phyloP scores from a whole-genome alignment of 2,329 filamentous ascomycete genomes.

The Amauroascus niger region DNA sequence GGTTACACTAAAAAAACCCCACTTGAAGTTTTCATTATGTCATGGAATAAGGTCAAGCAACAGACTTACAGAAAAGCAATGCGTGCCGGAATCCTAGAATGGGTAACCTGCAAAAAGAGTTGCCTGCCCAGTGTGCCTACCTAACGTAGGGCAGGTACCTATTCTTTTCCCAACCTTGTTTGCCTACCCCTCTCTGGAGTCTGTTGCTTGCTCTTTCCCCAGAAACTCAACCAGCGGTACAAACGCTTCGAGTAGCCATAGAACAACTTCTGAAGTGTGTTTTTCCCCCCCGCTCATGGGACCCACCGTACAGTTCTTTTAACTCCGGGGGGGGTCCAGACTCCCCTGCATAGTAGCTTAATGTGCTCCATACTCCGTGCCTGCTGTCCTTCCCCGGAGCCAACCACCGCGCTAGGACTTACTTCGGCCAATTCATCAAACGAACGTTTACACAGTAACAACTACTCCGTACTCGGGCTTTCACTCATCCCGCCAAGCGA shows the following conservation, averaged over 20 bases:
- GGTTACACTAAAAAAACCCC: background rate
- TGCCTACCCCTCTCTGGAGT: background rate
- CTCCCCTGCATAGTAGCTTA: no score
- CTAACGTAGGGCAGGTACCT: no score
- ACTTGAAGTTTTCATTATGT: conserved; percentile 3
- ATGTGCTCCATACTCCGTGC: no score
- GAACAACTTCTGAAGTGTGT: background rate
- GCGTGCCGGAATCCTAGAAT: no score
- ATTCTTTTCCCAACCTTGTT: background rate
- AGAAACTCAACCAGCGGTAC: background rate
- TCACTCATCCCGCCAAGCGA: background rate
- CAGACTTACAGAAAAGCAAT: no score
- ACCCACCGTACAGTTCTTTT: background rate
- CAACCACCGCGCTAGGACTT: background rate
- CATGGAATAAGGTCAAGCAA: background rate
- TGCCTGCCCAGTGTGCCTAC: background rate
- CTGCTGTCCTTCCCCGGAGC: background rate
- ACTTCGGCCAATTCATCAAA: background rate
- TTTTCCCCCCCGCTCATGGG: background rate
- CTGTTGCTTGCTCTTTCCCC: background rate
- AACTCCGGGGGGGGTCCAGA: background rate
- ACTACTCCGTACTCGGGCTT: background rate
- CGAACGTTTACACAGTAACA: background rate
- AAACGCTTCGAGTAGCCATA: no score
- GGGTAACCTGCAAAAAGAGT: background rate